A percentile compares a stretch with the other conserved stretches of the same genome.
phyloP scores from a whole-genome alignment of 805 yeast genomes.

The Saccharomycopsis fermentans region DNA sequence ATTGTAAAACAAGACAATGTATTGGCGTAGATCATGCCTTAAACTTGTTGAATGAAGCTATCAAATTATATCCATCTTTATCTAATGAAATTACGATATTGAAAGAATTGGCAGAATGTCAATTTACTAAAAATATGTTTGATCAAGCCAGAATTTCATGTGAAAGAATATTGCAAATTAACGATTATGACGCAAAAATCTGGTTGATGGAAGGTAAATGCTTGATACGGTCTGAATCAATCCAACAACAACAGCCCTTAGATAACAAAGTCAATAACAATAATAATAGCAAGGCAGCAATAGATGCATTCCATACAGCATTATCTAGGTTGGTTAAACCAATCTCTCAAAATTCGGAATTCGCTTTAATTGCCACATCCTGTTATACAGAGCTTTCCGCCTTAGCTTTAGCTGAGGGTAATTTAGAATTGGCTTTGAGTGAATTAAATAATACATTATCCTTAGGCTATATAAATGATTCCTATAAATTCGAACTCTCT shows the following conservation, averaged over 20 bases:
- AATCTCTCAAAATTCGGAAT: constrained; percentile 19
- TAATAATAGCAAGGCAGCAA: constrained; percentile 35
- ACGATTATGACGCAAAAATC: constrained; percentile 34
- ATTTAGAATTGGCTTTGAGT: constrained; percentile 37
- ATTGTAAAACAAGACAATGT: constrained; percentile 29
- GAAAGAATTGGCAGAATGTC: constrained; percentile 44
- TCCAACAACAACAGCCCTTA: background rate
- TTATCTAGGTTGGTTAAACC: constrained; percentile 24
- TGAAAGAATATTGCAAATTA: constrained; percentile 32
- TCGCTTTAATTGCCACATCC: constrained; percentile 39
- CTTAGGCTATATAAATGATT: constrained; percentile 39
- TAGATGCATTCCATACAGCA: constrained; percentile 36
- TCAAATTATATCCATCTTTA: constrained; percentile 30
- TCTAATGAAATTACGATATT: constrained; percentile 32
- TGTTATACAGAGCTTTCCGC: constrained; percentile 49
- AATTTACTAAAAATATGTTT: constrained; percentile 34
- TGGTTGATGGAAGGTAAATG: constrained; percentile 43
- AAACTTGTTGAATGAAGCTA: constrained; percentile 30
- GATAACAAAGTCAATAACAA: background rate
- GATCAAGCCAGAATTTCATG: constrained; percentile 44
- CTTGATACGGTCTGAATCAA: constrained; percentile 25
- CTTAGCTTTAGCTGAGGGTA: constrained; percentile 41
- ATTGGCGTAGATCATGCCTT: constrained; percentile 33
- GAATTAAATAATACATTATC: constrained; percentile 42
- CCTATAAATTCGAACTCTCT: constrained; percentile 36